A percentile compares a stretch with the other conserved stretches of the same genome.
Conservation (phyloP, 2,329 filamentous ascomycete species). For the Microcyclospora tardicrescens region DNA sequence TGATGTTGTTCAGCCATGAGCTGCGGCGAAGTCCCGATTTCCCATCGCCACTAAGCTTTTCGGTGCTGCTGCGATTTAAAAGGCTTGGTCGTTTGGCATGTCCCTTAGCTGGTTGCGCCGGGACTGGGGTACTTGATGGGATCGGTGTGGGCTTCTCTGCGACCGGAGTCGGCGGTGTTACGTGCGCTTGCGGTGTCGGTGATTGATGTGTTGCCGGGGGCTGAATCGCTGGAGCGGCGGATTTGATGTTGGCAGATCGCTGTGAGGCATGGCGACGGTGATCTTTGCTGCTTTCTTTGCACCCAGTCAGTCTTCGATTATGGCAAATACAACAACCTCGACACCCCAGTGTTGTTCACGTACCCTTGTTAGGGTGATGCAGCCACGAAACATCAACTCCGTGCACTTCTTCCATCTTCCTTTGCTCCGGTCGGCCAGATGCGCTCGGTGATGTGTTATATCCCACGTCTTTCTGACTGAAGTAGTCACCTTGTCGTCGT, state of each 20-base stretch:
- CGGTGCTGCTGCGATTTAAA: slow-evolving; percentile 28
- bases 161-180: slow-evolving; percentile 1
- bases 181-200: not conserved
- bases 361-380: slow-evolving; percentile 73
- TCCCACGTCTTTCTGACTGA: not conserved
- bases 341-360: too few relatives aligned
- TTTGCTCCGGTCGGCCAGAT: not conserved
- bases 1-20: slow-evolving; percentile 90
- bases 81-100: slow-evolving; percentile 27
- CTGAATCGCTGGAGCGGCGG: not conserved
- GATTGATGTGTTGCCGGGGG: not conserved
- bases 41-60: slow-evolving; percentile 19
- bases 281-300: slow-evolving; percentile 14
- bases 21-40: slow-evolving; percentile 39
- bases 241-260: slow-evolving; percentile 5
- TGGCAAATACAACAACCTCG: too few relatives aligned
- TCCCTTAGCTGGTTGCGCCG: too few relatives aligned
- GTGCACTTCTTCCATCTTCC: slow-evolving; percentile 62
- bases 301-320: not conserved
- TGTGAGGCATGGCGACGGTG: slow-evolving; percentile 22
- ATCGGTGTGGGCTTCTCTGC: slow-evolving; percentile 5
- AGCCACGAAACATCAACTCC: slow-evolving; percentile 86
- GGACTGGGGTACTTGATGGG: too few relatives aligned
- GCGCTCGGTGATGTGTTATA: too few relatives aligned
- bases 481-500: slow-evolving; percentile 5